Percentiles rank a stretch among this genome's conserved stretches.
phyloP scores from a whole-genome alignment of 331 rosid genomes.

The Cydonia oblonga region DNA sequence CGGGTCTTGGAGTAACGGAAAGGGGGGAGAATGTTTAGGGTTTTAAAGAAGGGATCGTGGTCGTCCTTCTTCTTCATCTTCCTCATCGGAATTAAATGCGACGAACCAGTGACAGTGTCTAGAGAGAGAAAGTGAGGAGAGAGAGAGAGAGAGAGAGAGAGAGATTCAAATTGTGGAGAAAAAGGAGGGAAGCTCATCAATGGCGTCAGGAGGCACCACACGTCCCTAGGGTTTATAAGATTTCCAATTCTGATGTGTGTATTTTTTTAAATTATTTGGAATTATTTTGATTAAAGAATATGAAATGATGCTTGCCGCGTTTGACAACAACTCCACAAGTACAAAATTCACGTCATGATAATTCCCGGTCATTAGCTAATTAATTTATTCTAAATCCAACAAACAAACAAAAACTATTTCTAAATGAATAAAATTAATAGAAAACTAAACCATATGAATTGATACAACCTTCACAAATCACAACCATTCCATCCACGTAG shows the following conservation, averaged over 20 bases:
- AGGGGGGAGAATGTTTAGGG: slow-evolving; percentile 1
- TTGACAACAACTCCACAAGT: not conserved
- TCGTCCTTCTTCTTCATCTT: slow-evolving; percentile 10
- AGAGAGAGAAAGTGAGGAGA: not conserved
- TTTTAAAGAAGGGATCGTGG: slow-evolving; percentile 18
- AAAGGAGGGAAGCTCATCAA: slow-evolving; percentile 22
- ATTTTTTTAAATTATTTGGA: not conserved
- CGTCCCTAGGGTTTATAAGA: not conserved
- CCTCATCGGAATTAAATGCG: slow-evolving; percentile 14
- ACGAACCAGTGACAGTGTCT: not conserved
- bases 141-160: not conserved
- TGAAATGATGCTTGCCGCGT: not conserved
- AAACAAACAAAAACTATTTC: no score
- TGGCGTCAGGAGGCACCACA: not conserved
- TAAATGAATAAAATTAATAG: no score
- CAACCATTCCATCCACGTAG: no score
- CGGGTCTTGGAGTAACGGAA: slow-evolving; percentile 5
- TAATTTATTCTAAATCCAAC: no score
- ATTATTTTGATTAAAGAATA: no score
- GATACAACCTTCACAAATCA: no score
- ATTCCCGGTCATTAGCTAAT: no score
- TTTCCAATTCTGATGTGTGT: not conserved
- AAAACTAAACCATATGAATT: no score
- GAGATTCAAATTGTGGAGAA: not conserved
- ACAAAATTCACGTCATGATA: no score